Evolutionary conservation across 106 monocot species (phyloP), one percentile per base, ranked within the genome.

Genomic region (Chionographis japonica): DNA sequence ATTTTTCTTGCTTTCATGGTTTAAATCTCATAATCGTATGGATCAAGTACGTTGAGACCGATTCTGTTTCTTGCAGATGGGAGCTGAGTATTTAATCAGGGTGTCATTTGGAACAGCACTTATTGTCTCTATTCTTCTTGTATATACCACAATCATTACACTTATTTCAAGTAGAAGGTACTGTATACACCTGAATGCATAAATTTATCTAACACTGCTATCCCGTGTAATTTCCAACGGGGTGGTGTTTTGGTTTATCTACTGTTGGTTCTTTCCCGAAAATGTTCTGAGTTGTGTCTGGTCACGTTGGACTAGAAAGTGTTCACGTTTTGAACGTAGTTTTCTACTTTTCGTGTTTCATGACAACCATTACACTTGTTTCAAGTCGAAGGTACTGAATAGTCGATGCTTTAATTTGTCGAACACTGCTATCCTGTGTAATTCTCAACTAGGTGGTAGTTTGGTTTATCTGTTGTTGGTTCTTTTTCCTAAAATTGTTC

Each of bases 31-130:
- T n/a, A 41, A 17, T 39, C 51, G 35, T 27, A 4, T 52, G 3
- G 37, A 51, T 49, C 36, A 52, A 63, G 50, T 52, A 12, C 27
- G 18, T 40, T 18, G 41, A 58, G 37, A 20, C 38, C 19, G 1
- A 59, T 10, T 59, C 49, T 67, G 20, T 70, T 37, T 57, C 70
- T 57, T 76, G 61, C 76, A 98, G 97, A 78, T 54, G 57, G 84
- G 80, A 60, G 66, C 67, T 62, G 97, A 84, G 71, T 98, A 98
- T 68, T 52, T 98, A 58, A 85, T 98, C 65, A 83, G 97, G 60
- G 97, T 93, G 75, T 90, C 93, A 4, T 98, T 93, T 73, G 97
- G 97, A 35, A 93, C 93, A 37, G 83, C 97, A 17, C 87, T 98
- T 52, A 87, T 98, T 79, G 83, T 82, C 17, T 98, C 97, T 14